These are phyloP conservation scores for Penicillium freii DNA, from an alignment of 2,329 filamentous ascomycete genomes.

Conservation along the genomic window DNA sequence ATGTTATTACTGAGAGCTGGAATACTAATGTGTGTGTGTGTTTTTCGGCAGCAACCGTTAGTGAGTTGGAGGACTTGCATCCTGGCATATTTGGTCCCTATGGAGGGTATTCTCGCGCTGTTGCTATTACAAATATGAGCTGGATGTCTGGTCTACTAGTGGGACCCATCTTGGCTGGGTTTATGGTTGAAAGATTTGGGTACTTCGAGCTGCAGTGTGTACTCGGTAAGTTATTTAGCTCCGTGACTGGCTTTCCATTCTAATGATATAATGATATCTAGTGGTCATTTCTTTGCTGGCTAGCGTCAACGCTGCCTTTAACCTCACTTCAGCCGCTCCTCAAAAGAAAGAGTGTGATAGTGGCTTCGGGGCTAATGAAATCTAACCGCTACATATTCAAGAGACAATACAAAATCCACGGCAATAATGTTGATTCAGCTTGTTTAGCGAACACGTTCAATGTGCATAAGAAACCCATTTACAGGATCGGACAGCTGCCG, in stretches of 20 bases:
- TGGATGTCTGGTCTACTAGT: slow-evolving; percentile 21
- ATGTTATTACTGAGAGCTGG: neutral
- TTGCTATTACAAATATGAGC: slow-evolving; percentile 22
- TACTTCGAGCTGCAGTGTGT: slow-evolving; percentile 18
- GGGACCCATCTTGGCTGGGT: slow-evolving; percentile 17
- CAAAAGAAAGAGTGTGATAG: neutral
- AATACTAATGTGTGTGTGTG: neutral
- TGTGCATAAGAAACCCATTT: neutral
- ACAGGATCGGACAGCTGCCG: neutral
- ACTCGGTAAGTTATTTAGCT: neutral
- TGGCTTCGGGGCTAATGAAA: neutral
- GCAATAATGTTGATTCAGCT: neutral
- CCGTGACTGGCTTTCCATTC: neutral
- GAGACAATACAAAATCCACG: neutral
- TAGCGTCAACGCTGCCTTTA: neutral
- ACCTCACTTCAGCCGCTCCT: neutral
- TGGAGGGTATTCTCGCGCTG: slow-evolving; percentile 24
- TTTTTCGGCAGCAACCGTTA: slow-evolving; percentile 13
- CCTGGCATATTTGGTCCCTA: slow-evolving; percentile 24
- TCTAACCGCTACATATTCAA: neutral
- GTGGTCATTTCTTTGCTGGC: neutral
- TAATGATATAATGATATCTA: neutral
- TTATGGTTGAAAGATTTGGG: slow-evolving; percentile 14
- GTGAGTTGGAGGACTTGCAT: slow-evolving; percentile 10
- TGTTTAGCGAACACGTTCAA: neutral